These are phyloP conservation scores for Zarea fungicola DNA, from an alignment of 2,329 filamentous ascomycete species.

Conservation along the genomic window DNA sequence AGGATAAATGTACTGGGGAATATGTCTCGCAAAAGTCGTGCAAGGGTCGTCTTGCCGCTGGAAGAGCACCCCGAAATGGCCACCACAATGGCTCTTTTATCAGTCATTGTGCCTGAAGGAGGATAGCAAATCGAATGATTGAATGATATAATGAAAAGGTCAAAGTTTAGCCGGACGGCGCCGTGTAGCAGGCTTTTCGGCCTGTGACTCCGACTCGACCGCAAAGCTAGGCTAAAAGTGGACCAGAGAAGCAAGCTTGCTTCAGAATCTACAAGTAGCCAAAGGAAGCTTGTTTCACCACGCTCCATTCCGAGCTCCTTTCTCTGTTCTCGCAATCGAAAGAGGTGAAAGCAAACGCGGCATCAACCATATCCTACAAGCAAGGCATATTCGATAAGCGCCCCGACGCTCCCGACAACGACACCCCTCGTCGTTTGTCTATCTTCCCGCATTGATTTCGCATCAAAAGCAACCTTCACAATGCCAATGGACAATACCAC, in stretches of 20 bases:
- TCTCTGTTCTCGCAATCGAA: too few species aligned
- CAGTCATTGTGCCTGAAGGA: constrained; percentile 23
- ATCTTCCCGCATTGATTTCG: background rate
- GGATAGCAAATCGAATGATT: background rate
- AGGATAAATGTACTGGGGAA: constrained; percentile 77
- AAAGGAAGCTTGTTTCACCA: background rate
- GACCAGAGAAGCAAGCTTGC: constrained; percentile 3
- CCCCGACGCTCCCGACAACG: background rate
- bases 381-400: too few species aligned
- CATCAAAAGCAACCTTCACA: constrained; percentile 17
- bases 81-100: constrained; percentile 57
- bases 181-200: background rate
- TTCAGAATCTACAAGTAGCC: constrained; percentile 3
- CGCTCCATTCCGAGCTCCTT: background rate
- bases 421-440: background rate
- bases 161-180: background rate
- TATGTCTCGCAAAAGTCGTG: constrained; percentile 75
- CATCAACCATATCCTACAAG: too few species aligned
- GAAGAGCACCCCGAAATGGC: constrained; percentile 87
- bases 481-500: constrained; percentile 44
- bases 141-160: background rate
- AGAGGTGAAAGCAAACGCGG: too few species aligned
- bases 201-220: constrained; percentile 2
- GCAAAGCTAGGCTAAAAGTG: constrained; percentile 8
- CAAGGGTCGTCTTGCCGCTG: constrained; percentile 91